Evolutionary conservation across 345 rosid genomes (phyloP).

Genomic region (Lumnitzera littorea): DNA sequence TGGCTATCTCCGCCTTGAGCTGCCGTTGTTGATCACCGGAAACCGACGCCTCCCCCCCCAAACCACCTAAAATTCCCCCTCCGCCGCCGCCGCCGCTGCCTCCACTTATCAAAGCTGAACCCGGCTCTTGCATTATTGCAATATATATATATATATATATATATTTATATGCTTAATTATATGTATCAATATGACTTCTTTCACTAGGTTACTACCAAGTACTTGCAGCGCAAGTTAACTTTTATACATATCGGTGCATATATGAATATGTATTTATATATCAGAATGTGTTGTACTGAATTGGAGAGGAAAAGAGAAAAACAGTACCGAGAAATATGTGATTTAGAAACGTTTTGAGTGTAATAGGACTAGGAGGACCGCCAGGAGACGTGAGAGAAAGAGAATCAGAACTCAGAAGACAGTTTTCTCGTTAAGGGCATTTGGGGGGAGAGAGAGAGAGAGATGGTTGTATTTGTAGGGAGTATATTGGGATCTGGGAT

Average conservation of each 20-base stretch:
- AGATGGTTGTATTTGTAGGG: neutral
- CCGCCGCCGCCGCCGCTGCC: slow-evolving; percentile 27
- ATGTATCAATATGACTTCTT: too few species aligned
- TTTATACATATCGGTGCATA: too few species aligned
- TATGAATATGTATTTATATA: too few species aligned
- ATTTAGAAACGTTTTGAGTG: too few species aligned
- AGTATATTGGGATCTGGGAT: slow-evolving; percentile 16
- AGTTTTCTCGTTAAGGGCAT: slow-evolving; percentile 4
- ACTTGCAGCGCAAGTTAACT: too few species aligned
- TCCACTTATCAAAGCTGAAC: slow-evolving; percentile 65
- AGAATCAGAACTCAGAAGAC: neutral
- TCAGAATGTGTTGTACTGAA: too few species aligned
- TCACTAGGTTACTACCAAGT: too few species aligned
- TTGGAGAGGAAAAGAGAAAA: neutral
- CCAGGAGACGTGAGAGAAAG: neutral
- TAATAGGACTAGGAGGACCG: slow-evolving; percentile 6
- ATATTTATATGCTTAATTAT: too few species aligned
- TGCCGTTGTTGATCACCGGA: slow-evolving; percentile 44
- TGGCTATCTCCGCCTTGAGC: slow-evolving; percentile 77
- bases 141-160: neutral
- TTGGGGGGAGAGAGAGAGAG: neutral
- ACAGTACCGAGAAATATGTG: neutral
- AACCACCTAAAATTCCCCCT: slow-evolving; percentile 12
- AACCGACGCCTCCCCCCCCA: slow-evolving; percentile 36
- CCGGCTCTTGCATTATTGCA: slow-evolving; percentile 60